Conservation (phyloP, 441 rosid species). For the Syzygium syzygioides region DNA sequence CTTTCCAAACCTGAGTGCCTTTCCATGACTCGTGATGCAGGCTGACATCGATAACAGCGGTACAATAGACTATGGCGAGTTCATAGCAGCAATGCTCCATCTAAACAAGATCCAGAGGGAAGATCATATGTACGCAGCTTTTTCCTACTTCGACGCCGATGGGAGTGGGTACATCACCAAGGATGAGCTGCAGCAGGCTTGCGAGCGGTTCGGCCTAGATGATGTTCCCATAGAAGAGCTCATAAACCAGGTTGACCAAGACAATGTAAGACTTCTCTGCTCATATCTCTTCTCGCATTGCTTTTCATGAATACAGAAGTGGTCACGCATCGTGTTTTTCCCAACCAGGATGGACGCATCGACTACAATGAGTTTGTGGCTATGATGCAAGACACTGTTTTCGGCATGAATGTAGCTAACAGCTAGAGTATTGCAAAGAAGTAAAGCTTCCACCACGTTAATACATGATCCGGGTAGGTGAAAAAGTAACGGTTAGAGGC, state of each 20-base stretch:
- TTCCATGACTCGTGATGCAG: conserved; percentile 26
- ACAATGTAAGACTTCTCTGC: conserved; percentile 43
- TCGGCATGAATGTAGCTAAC: conserved; percentile 21
- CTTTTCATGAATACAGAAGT: not conserved
- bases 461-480: not conserved
- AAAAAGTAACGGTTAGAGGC: not conserved
- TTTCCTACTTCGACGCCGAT: conserved; percentile 85
- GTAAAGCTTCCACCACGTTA: not conserved
- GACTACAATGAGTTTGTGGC: conserved; percentile 92
- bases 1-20: not conserved
- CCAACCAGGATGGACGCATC: conserved; percentile 78
- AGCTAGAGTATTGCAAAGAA: not conserved
- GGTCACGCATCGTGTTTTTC: not conserved
- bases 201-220: conserved; percentile 65
- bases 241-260: conserved; percentile 77
- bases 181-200: conserved; percentile 88
- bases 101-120: conserved; percentile 78
- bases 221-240: conserved; percentile 63
- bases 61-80: conserved; percentile 88
- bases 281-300: not conserved
- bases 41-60: conserved; percentile 95
- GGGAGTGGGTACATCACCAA: conserved; percentile 90
- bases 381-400: conserved; percentile 79
- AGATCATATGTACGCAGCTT: conserved; percentile 82
- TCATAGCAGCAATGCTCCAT: conserved; percentile 94